phyloP scores from a whole-genome alignment of 257 asterid species.

The Solanum medicagineum region DNA sequence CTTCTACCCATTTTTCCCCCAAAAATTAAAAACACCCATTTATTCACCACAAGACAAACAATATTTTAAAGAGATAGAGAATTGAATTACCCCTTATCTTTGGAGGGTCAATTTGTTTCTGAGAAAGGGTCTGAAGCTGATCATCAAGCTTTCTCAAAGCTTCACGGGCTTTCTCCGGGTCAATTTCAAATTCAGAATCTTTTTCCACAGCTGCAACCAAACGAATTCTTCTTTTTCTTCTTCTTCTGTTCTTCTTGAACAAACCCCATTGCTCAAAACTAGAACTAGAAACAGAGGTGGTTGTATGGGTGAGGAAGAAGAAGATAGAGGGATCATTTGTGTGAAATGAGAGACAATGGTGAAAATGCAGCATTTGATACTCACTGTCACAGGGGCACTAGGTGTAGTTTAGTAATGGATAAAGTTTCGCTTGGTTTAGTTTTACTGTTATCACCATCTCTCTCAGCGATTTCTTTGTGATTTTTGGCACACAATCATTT shows the following conservation, averaged over 20 bases:
- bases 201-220: conserved; percentile 19
- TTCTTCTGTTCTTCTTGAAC: not conserved
- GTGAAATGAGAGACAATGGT: not conserved
- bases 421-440: not conserved
- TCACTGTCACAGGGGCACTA: not conserved
- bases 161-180: conserved; percentile 67
- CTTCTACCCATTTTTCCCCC: not conserved
- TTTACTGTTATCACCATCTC: too few species aligned
- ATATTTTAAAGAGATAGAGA: not conserved
- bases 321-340: not conserved
- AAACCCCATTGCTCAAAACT: not conserved
- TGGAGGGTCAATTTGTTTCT: conserved; percentile 25
- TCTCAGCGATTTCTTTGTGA: too few species aligned
- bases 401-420: not conserved
- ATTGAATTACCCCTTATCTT: conserved; percentile 35
- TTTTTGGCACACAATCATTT: too few species aligned
- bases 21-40: not conserved
- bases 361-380: not conserved
- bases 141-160: conserved; percentile 71
- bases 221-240: not conserved
- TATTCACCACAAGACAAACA: not conserved
- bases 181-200: conserved; percentile 63
- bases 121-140: conserved; percentile 48
- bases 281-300: not conserved
- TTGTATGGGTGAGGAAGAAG: not conserved